Percentiles rank a stretch among this genome's conserved stretches.
phyloP scores from a whole-genome alignment of 2,329 filamentous ascomycete genomes.

The Sporothrix brunneoviolacea region DNA sequence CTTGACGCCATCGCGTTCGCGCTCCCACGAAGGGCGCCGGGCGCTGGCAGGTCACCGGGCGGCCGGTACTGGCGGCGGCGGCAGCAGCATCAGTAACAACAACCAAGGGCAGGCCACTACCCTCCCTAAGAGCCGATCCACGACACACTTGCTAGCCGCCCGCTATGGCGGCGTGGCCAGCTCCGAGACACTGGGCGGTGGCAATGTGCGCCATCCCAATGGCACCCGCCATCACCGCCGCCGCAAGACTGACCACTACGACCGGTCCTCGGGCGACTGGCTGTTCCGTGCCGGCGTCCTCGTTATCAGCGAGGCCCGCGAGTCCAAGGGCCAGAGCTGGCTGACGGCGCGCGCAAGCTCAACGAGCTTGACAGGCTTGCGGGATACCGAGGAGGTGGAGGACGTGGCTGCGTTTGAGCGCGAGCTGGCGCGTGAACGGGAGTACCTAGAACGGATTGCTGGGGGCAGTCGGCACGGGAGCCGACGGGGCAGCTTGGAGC shows the following conservation, averaged over 20 bases:
- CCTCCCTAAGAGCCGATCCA: conserved; percentile 57
- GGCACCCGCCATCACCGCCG: conserved; percentile 14
- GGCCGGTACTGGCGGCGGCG: not conserved
- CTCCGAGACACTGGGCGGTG: not conserved
- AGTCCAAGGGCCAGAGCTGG: conserved; percentile 65
- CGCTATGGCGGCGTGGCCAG: conserved; percentile 8
- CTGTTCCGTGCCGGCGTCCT: conserved; percentile 56
- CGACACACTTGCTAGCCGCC: conserved; percentile 42
- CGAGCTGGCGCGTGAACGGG: conserved; percentile 44
- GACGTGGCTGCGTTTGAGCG: conserved; percentile 36
- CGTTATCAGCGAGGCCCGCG: conserved; percentile 55
- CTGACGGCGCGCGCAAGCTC: conserved; percentile 59
- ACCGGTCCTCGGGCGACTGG: conserved; percentile 43
- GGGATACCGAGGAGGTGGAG: conserved; percentile 43
- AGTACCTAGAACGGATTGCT: conserved; percentile 31
- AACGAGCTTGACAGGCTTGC: conserved; percentile 50
- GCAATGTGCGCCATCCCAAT: not conserved
- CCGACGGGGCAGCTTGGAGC: conserved; percentile 21
- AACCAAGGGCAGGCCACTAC: conserved; percentile 13
- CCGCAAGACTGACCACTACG: conserved; percentile 19
- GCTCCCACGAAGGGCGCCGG: conserved; percentile 31
- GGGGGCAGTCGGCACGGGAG: conserved; percentile 41
- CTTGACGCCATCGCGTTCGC: conserved; percentile 39
- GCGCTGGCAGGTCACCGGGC: not conserved
- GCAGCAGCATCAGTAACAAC: not conserved